Evolutionary conservation across 768 basidiomycete genomes (phyloP).

Genomic region (Naganishia friedmannii): DNA sequence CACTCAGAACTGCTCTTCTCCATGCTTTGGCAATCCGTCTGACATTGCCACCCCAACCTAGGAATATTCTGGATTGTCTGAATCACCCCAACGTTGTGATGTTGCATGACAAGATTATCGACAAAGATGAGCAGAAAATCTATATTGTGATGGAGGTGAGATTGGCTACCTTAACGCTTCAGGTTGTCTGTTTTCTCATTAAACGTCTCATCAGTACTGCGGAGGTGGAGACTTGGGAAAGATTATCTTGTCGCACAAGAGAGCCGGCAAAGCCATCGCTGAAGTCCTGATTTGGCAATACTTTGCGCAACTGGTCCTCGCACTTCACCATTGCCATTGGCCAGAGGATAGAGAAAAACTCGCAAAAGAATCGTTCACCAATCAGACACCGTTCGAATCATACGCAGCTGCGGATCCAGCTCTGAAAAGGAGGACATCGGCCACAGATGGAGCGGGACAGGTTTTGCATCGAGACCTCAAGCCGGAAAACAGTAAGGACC

Average conservation of each 20-base stretch:
- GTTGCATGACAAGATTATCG: constrained; percentile 62
- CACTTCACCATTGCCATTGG: constrained; percentile 88
- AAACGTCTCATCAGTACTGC: constrained; percentile 62
- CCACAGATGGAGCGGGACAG: constrained; percentile 36
- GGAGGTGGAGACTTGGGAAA: constrained; percentile 90
- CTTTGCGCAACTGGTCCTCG: constrained; percentile 86
- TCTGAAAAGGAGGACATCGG: constrained; percentile 11
- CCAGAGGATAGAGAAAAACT: constrained; percentile 58
- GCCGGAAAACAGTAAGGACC: constrained; percentile 79
- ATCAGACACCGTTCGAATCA: not conserved
- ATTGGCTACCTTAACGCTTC: not conserved
- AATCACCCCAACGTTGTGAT: constrained; percentile 92
- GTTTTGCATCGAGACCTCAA: constrained; percentile 94
- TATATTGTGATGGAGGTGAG: constrained; percentile 91
- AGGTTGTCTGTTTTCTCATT: not conserved
- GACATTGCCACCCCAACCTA: constrained; percentile 45
- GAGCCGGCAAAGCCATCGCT: constrained; percentile 64
- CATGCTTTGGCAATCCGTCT: too few species aligned
- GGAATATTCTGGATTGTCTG: constrained; percentile 93
- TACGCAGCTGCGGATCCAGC: constrained; percentile 1
- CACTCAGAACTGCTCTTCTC: too few species aligned
- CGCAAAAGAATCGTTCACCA: constrained; percentile 10
- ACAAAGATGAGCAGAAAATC: constrained; percentile 81
- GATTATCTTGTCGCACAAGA: constrained; percentile 65
- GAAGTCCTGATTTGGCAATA: constrained; percentile 96